Base-by-base conservation (phyloP, 495 filamentous ascomycete genomes). In the Penicillium taxi region DNA sequence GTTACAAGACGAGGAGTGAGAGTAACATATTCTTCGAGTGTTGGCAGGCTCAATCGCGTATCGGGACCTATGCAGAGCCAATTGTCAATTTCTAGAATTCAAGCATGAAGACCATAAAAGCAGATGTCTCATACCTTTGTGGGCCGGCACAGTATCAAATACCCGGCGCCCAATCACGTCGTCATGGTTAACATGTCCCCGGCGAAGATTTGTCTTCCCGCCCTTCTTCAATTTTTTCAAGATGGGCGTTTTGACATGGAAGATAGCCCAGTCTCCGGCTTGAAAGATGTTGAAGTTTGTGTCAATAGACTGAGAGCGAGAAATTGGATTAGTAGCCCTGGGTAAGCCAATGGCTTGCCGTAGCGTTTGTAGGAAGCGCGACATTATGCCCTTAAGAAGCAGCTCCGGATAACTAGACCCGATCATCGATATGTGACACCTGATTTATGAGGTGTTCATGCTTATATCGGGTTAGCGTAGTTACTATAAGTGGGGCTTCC, bases 11-110 rank as follows among this genome's bases (percentile, higher is more conserved):
- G 68, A 39, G 74, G 74, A 23, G 71, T 77, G 22, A 76, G 52
- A 8, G 69, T 60, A 18, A 85, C 72, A 51, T 86, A 87, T 58
- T 87, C 80, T 27, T 76, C 80, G 11, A 88, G 55, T 1, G 78
- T 80, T 6, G 84, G 82, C 24, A 71, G 68, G 19, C 70, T 70
- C 20, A 82, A 53, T 41, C 78, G 67, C 39, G 72, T 73, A 13
- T 67, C 58, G 1, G 48, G 48, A 8, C 70, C 70, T 70, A 18
- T 11, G 37, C 12, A 12, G 26, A 19, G 22, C 47, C 21, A 54
- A 35, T 38, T 22, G 26, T 2, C n/a, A n/a, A 15, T 24, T 31
- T 9, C 3, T 16, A 9, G 19, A 20, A 19, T 22, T 24, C n/a
- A 20, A 17, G 24, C 8, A 8, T 5, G 15, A 13, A 20, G 34